Base-by-base conservation (phyloP, 768 basidiomycete genomes). In the Boletus pseudo-olivaceus region DNA sequence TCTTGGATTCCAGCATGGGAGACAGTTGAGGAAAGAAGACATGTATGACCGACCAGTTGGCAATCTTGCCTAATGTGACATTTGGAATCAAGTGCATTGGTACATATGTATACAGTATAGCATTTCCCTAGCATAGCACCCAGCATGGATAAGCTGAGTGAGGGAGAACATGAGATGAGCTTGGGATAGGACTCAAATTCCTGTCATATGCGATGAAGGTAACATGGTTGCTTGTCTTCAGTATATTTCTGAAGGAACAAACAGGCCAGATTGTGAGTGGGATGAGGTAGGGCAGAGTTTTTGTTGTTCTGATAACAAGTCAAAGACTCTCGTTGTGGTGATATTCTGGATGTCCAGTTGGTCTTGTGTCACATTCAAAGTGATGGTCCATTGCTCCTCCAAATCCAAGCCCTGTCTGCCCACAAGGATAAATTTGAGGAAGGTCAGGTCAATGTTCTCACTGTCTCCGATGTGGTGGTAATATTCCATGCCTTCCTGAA, bases 261-360 rank as follows among this genome's bases (percentile, higher is more conserved):
- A 49, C 15, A 4, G 58, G 55, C 33, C 42, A 49, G 9, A 59
- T 12, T 0, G 43, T 15, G 0, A 59, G 1, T 0, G 47, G 11
- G 1, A 52, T 37, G 2, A 1, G 7, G 10, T 57, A 59, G 0
- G 55, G 55, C 0, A 59, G 35, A 6, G 42, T 20, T 1, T 38
- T 29, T 0, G 58, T 51, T 12, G 38, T 49, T 30, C 55, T 48
- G 2, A 59, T 57, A 59, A 30, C 1, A 48, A 59, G n/a, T 59
- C 44, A 15, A 19, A 57, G 30, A 57, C 40, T 0, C 30, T 4
- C 19, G 55, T 53, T 0, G 17, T 6, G 1, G 11, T 26, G 5
- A 54, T 7, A 1, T 14, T 14, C 4, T 3, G 3, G 2, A 32
- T 56, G 20, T 15, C 23, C 2, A 29, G 15, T 8, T 27, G 20